Evolutionary conservation across 495 filamentous ascomycete genomes (phyloP), one percentile per base, ranked within the genome.

Genomic region (Aspergillus diversus): DNA sequence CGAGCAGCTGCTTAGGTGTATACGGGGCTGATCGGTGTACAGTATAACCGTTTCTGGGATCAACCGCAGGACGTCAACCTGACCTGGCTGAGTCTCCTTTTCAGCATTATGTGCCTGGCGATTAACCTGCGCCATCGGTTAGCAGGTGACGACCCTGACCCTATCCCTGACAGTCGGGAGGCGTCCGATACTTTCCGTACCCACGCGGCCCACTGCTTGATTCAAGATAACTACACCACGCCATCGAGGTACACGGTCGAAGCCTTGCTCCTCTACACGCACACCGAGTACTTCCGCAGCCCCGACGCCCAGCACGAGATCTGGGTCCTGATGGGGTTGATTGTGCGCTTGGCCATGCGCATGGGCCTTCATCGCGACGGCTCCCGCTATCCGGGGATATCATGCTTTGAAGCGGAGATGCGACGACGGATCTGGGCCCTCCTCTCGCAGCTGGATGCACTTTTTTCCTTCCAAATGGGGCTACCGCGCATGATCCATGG

Each of bases 241-340:
- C 57, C 57, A 3, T 52, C 57, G 11, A 60, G 42, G 16, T 60
- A 60, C 57, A 60, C 57, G 33, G 43, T 60, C n/a, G 47, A 51
- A 43, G 57, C 47, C 31, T 34, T 60, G 16, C 57, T 60, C 16
- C 31, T 39, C 3, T 60, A 60, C 34, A 47, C 47, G 21, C 47
- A 51, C 32, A 50, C 42, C 1, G 57, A 60, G n/a, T 60, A 60
- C 34, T 60, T 60, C 12, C 57, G 57, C n/a, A 51, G 57, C 33
- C 42, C 57, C 6, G 57, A 60, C 13, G 47, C 57, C 1, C 57
- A 60, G 34, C 47, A 60, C 35, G 57, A 60, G 33, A 43, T 50
- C 3, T 60, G 57, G 57, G 47, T 60, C 8, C 16, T 60, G 33
- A 39, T 52, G 32, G 57, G 57, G 4, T 15, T 60, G 5, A 51